Conservation (phyloP, 2,329 filamentous ascomycete genomes). For the Didymella arachidicola region DNA sequence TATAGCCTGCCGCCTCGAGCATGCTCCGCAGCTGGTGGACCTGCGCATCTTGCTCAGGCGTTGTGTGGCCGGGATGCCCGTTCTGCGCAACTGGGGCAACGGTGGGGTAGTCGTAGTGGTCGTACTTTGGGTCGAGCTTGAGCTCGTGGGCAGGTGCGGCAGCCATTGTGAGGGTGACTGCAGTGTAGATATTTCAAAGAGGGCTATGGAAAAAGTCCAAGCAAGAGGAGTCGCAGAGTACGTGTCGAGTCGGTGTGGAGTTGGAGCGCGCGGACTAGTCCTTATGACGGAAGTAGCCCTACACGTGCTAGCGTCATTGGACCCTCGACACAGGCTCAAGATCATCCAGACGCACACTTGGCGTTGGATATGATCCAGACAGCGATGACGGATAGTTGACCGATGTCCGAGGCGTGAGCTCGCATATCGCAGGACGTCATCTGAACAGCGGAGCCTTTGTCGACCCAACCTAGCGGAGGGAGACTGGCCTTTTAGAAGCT, state of each 20-base stretch:
- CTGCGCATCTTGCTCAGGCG: conserved; percentile 85
- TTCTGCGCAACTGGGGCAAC: conserved; percentile 72
- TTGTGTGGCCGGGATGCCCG: conserved; percentile 90
- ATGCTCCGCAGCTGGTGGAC: conserved; percentile 83
- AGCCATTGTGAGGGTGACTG: conserved; percentile 41
- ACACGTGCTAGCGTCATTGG: conserved; percentile 34
- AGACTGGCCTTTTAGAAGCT: conserved; percentile 38
- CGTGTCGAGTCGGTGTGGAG: conserved; percentile 23
- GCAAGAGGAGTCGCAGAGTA: conserved; percentile 21
- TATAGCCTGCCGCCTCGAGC: conserved; percentile 85
- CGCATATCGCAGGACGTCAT: conserved; percentile 1
- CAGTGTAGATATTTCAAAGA: conserved; percentile 6
- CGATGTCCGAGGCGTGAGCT: not conserved
- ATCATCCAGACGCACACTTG: conserved; percentile 15
- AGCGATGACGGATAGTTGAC: conserved; percentile 23
- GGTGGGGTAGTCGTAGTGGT: conserved; percentile 92
- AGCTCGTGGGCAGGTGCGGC: conserved; percentile 44
- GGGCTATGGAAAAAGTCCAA: conserved; percentile 18
- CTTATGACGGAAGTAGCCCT: conserved; percentile 41
- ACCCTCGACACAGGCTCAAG: conserved; percentile 16
- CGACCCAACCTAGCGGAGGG: conserved; percentile 28
- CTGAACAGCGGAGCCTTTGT: conserved; percentile 30
- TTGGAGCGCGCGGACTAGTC: conserved; percentile 29
- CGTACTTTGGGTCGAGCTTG: conserved; percentile 85
- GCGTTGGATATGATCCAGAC: conserved; percentile 18